Conservation (phyloP, 2,329 filamentous ascomycete species). For the Pseudogymnoascus pannorum region DNA sequence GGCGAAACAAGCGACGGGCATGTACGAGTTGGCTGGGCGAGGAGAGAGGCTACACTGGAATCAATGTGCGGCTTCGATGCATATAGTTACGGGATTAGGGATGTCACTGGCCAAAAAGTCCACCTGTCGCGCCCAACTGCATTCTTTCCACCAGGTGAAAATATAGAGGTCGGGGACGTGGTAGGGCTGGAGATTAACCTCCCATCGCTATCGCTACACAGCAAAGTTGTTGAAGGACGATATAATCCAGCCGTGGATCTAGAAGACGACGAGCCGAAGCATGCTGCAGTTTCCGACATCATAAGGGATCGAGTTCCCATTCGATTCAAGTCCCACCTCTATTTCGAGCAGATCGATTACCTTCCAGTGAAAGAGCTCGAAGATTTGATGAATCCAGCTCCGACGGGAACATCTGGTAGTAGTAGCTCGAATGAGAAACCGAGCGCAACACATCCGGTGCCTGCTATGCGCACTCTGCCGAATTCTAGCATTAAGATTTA, state of each 20-base stretch:
- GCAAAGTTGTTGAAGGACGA: slow-evolving; percentile 77
- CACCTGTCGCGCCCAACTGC: slow-evolving; percentile 91
- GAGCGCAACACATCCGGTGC: slow-evolving; percentile 62
- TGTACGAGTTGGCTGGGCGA: slow-evolving; percentile 80
- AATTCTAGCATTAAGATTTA: slow-evolving; percentile 82
- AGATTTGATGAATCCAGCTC: slow-evolving; percentile 67
- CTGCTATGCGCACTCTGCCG: slow-evolving; percentile 78
- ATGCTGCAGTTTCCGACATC: slow-evolving; percentile 64
- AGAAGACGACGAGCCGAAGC: slow-evolving; percentile 46
- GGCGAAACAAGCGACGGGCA: slow-evolving; percentile 37
- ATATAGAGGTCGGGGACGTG: slow-evolving; percentile 83
- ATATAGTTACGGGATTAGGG: slow-evolving; percentile 89
- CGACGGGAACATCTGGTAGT: slow-evolving; percentile 35
- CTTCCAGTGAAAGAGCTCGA: slow-evolving; percentile 83
- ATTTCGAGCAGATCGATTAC: slow-evolving; percentile 90
- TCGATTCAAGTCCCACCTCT: slow-evolving; percentile 85
- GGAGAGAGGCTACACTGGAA: slow-evolving; percentile 73
- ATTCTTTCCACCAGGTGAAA: slow-evolving; percentile 72
- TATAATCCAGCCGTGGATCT: slow-evolving; percentile 82
- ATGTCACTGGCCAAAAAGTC: slow-evolving; percentile 83
- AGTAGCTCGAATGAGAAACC: slow-evolving; percentile 49
- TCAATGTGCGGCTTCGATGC: slow-evolving; percentile 80
- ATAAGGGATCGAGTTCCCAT: slow-evolving; percentile 94
- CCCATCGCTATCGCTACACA: slow-evolving; percentile 76
- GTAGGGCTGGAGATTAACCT: slow-evolving; percentile 90